phyloP scores from a whole-genome alignment of 2,329 filamentous ascomycete species.

The Colletotrichum coccodes region DNA sequence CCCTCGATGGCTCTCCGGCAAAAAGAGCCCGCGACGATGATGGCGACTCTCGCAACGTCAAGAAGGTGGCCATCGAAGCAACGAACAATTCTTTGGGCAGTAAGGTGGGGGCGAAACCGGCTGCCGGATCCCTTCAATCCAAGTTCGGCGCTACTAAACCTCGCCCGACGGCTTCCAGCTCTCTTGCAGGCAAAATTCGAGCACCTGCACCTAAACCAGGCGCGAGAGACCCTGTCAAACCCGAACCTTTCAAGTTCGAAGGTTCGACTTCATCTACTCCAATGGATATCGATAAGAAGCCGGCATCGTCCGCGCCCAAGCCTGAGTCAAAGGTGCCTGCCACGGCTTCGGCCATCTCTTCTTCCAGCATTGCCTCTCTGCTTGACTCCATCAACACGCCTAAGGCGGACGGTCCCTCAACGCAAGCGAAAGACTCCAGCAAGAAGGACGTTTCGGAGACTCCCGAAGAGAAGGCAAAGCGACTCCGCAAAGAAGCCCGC shows the following conservation, averaged over 20 bases:
- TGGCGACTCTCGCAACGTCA: slow-evolving; percentile 49
- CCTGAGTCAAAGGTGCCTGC: slow-evolving; percentile 38
- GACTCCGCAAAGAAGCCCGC: slow-evolving; percentile 77
- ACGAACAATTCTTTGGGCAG: slow-evolving; percentile 49
- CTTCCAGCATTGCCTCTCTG: slow-evolving; percentile 64
- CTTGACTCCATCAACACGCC: slow-evolving; percentile 61
- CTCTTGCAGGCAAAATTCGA: slow-evolving; percentile 61
- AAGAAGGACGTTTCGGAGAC: slow-evolving; percentile 66
- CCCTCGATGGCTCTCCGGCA: slow-evolving; percentile 40
- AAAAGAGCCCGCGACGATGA: slow-evolving; percentile 55
- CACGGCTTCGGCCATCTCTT: slow-evolving; percentile 45
- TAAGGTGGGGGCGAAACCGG: slow-evolving; percentile 49
- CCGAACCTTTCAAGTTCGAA: slow-evolving; percentile 34
- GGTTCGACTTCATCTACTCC: slow-evolving; percentile 16
- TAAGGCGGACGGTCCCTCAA: slow-evolving; percentile 58
- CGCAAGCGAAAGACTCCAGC: slow-evolving; percentile 56
- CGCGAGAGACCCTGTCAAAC: slow-evolving; percentile 35
- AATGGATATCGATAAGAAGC: slow-evolving; percentile 34
- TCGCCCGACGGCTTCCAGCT: slow-evolving; percentile 38
- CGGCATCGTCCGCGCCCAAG: slow-evolving; percentile 32
- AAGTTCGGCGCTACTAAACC: slow-evolving; percentile 42
- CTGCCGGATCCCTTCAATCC: slow-evolving; percentile 40
- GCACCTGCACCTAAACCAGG: slow-evolving; percentile 48
- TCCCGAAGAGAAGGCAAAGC: slow-evolving; percentile 72
- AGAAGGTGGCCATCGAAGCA: slow-evolving; percentile 55